Conservation (phyloP, 495 filamentous ascomycete genomes). For the Penicillium malachiteum region DNA sequence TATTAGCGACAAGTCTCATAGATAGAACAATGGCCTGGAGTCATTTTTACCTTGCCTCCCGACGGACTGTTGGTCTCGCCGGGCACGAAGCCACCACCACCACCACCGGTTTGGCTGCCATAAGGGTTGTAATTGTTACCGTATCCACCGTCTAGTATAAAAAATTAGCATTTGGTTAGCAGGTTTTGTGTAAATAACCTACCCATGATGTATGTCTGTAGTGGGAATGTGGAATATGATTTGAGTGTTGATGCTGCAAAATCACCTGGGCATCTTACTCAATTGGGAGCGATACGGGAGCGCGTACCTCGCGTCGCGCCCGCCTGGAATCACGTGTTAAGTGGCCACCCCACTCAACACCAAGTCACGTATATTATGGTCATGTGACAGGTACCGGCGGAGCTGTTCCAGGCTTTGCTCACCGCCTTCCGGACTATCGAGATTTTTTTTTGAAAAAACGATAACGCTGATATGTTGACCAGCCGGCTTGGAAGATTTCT, state of each 20-base stretch:
- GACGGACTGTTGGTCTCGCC: constrained; percentile 50
- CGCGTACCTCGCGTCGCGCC: constrained; percentile 34
- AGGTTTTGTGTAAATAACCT: neutral
- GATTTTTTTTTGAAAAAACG: constrained; percentile 24
- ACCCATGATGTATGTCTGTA: constrained; percentile 34
- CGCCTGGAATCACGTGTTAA: too few relatives aligned
- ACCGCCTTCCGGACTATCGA: constrained; percentile 36
- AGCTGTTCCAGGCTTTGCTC: constrained; percentile 8
- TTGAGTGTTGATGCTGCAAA: constrained; percentile 2
- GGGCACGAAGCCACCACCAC: constrained; percentile 66
- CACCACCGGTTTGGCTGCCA: constrained; percentile 51
- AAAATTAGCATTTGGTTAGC: constrained; percentile 2
- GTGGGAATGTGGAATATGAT: neutral
- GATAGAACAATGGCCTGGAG: neutral
- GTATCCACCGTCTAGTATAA: constrained; percentile 27
- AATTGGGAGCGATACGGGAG: constrained; percentile 41
- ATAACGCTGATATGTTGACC: neutral
- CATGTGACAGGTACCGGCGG: too few relatives aligned
- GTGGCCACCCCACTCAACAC: too few relatives aligned
- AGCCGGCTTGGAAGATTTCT: neutral
- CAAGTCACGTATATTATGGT: too few relatives aligned
- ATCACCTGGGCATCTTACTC: constrained; percentile 38
- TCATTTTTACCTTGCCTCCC: constrained; percentile 36
- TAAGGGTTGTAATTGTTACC: constrained; percentile 52
- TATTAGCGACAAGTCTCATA: neutral